These are phyloP conservation scores for Rhododendron ferrugineum DNA, from an alignment of 148 eudicot genomes.

Conservation along the genomic window DNA sequence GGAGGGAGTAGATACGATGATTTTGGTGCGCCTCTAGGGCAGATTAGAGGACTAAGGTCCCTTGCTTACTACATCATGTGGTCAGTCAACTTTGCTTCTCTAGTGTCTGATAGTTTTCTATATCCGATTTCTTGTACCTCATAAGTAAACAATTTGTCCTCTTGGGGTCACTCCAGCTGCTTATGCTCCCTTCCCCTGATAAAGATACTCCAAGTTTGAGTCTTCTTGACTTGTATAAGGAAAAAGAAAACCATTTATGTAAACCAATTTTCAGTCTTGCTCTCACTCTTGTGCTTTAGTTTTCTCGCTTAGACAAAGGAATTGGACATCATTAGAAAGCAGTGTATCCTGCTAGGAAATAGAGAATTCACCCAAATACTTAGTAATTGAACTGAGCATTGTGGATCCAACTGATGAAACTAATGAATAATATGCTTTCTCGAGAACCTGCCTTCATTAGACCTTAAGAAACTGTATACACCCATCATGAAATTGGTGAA, in stretches of 20 bases:
- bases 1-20: background rate
- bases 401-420: background rate
- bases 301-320: background rate
- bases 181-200: background rate
- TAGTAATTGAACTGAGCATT: background rate
- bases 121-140: background rate
- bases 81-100: background rate
- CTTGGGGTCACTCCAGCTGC: background rate
- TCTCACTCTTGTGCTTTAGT: background rate
- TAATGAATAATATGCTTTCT: background rate
- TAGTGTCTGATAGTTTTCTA: slow-evolving; percentile 3
- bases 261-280: background rate
- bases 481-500: background rate
- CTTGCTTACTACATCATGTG: background rate
- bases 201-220: background rate
- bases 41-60: background rate
- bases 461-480: background rate
- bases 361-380: background rate
- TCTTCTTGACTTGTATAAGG: background rate
- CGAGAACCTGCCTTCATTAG: background rate
- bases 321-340: background rate
- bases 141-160: background rate
- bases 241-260: background rate
- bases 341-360: background rate
- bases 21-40: background rate